Base-by-base conservation (phyloP, 2,329 filamentous ascomycete species). In the Penicillium italicum region DNA sequence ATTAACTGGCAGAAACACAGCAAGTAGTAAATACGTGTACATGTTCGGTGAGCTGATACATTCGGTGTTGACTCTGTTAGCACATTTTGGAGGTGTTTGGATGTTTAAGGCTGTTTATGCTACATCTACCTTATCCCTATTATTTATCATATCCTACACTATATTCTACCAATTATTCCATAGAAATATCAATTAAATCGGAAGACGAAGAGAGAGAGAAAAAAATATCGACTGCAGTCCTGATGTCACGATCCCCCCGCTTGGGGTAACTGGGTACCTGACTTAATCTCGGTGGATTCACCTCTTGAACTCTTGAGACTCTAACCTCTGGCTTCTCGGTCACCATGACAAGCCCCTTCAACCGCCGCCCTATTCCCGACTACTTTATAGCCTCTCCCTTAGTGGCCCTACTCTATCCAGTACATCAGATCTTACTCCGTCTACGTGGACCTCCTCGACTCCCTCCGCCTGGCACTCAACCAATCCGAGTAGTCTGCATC, bases 401-500 rank as follows among this genome's bases (percentile, higher is more conserved):
- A 9, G 83, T 84, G 57, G 81, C 83, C 42, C 64, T 89, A 53
- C 77, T 87, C 58, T 79, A 82, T 57, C 77, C 82, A 38, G 67
- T 90, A 57, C 89, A 92, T 74, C 77, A 79, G 55, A 50, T 87
- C 45, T 74, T 93, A 53, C 81, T 88, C 34, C 77, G 79, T 64
- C 80, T 96, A 3, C 88, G 90, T 28, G 87, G 88, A 2, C 72
- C 79, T 11, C 84, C 89, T 0, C 83, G 85, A 62, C 77, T 72
- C 16, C 83, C 86, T 11, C 80, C 84, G 2, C 77, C 77, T 31
- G 76, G 79, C 41, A 62, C 69, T 53, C 77, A 76, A 1, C 76
- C 83, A 7, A 83, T 97, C 68, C 85, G 86, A 57, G 81, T 97
- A 26, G 89, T 97, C 60, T 96, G 90, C 74, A 85, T 97, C 61